Percentiles rank a stretch among this genome's conserved stretches.
phyloP scores from a whole-genome alignment of 345 rosid species.

The Salix koriyanagi region DNA sequence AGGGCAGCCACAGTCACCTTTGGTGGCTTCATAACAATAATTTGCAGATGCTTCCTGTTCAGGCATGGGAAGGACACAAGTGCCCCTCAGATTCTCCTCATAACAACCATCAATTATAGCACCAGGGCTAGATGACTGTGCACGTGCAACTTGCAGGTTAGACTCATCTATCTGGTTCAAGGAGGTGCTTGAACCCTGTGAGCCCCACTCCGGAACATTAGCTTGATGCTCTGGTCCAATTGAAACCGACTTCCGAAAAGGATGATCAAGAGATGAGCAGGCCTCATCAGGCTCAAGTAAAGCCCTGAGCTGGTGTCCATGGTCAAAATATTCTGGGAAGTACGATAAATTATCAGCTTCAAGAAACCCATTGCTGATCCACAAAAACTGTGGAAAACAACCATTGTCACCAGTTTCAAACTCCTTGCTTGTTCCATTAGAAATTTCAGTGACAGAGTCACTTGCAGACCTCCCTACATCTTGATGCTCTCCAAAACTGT shows the following conservation, averaged over 20 bases:
- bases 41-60: conserved; percentile 24
- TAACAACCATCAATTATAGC: conserved; percentile 1
- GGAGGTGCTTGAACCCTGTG: conserved; percentile 4
- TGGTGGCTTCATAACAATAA: conserved; percentile 26
- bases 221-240: conserved; percentile 62
- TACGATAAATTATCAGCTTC: conserved; percentile 35
- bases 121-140: conserved; percentile 1
- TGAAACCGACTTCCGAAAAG: conserved; percentile 40
- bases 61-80: conserved; percentile 60
- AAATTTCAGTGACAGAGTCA: conserved; percentile 5
- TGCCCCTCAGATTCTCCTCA: conserved; percentile 40
- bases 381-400: conserved; percentile 26
- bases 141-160: conserved; percentile 10
- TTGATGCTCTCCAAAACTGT: conserved; percentile 16
- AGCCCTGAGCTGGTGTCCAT: conserved; percentile 24
- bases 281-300: conserved; percentile 32
- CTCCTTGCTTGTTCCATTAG: conserved; percentile 16
- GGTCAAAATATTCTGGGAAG: conserved; percentile 45
- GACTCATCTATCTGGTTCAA: conserved; percentile 4
- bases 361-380: conserved; percentile 25
- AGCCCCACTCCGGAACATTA: conserved; percentile 45
- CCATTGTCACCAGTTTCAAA: conserved; percentile 16
- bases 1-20: conserved; percentile 40
- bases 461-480: conserved; percentile 15
- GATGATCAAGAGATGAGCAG: conserved; percentile 29